Conservation (phyloP, 306 rosid species). For the Prunus fruticosa region DNA sequence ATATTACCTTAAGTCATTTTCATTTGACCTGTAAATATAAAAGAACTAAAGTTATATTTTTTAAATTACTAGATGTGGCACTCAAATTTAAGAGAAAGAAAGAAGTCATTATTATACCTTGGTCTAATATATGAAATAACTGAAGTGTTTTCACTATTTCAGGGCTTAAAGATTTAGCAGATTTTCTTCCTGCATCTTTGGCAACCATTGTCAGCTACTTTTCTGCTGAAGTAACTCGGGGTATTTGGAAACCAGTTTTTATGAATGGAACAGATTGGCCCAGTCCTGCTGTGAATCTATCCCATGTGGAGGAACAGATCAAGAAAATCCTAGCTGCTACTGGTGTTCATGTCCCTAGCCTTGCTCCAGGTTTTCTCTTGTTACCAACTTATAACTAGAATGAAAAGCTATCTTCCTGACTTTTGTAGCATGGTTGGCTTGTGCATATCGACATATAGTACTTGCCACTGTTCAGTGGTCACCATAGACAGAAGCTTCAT, state of each 20-base stretch:
- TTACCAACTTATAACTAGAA: background rate
- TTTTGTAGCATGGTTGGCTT: background rate
- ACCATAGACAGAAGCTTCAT: background rate
- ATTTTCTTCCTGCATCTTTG: slow-evolving; percentile 94
- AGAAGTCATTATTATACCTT: background rate
- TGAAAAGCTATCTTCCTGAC: background rate
- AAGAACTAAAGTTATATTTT: background rate
- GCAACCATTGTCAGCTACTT: slow-evolving; percentile 96
- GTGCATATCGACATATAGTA: background rate
- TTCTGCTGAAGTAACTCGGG: slow-evolving; percentile 93
- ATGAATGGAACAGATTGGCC: slow-evolving; percentile 99
- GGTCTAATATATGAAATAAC: background rate
- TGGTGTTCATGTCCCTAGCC: slow-evolving; percentile 93
- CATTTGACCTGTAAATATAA: background rate
- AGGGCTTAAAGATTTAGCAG: slow-evolving; percentile 98
- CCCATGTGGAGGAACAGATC: slow-evolving; percentile 85
- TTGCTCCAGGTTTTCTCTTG: slow-evolving; percentile 66
- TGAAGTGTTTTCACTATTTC: slow-evolving; percentile 15
- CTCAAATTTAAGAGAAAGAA: background rate
- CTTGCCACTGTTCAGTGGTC: background rate
- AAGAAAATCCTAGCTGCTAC: slow-evolving; percentile 91
- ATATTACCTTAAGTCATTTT: background rate
- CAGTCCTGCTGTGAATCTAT: slow-evolving; percentile 89
- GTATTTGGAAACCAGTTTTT: slow-evolving; percentile 88
- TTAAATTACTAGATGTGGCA: background rate